phyloP scores from a whole-genome alignment of 148 eudicot genomes.

The Fallopia convolvulus region DNA sequence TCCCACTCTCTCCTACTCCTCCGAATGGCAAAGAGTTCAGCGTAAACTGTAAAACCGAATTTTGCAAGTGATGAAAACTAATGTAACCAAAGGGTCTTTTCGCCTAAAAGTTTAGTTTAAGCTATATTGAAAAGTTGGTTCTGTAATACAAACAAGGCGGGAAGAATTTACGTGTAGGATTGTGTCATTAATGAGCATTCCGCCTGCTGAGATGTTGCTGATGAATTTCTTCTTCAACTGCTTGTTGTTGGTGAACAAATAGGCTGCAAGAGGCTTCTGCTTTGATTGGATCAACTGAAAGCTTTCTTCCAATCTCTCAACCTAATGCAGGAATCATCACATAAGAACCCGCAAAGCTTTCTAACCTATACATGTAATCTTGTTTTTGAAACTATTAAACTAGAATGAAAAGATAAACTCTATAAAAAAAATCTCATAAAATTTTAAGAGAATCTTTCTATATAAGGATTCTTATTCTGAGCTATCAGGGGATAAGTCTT shows the following conservation, averaged over 20 bases:
- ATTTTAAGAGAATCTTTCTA: too few species aligned
- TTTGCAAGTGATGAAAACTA: too few species aligned
- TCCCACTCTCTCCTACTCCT: constrained; percentile 85
- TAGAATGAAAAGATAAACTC: too few species aligned
- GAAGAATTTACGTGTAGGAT: constrained; percentile 39
- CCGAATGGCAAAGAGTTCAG: constrained; percentile 54
- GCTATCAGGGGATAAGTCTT: too few species aligned
- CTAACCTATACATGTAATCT: too few species aligned
- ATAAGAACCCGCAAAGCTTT: not conserved
- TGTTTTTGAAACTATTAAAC: too few species aligned
- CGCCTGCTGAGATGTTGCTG: constrained; percentile 44
- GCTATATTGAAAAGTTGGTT: not conserved
- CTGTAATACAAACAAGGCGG: not conserved
- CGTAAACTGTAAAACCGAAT: constrained; percentile 32
- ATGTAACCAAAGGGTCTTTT: too few species aligned
- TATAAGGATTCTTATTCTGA: not conserved
- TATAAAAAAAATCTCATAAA: too few species aligned
- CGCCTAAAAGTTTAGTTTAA: too few species aligned
- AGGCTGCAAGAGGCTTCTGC: constrained; percentile 70
- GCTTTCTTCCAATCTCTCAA: constrained; percentile 47
- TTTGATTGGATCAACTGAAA: constrained; percentile 49
- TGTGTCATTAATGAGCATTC: constrained; percentile 60
- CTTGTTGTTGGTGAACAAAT: constrained; percentile 51
- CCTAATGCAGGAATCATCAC: constrained; percentile 22
- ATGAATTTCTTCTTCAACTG: constrained; percentile 48